These are phyloP conservation scores for Hypoxylon sp. DNA, from an alignment of 2,329 filamentous ascomycete genomes.

Conservation along the genomic window DNA sequence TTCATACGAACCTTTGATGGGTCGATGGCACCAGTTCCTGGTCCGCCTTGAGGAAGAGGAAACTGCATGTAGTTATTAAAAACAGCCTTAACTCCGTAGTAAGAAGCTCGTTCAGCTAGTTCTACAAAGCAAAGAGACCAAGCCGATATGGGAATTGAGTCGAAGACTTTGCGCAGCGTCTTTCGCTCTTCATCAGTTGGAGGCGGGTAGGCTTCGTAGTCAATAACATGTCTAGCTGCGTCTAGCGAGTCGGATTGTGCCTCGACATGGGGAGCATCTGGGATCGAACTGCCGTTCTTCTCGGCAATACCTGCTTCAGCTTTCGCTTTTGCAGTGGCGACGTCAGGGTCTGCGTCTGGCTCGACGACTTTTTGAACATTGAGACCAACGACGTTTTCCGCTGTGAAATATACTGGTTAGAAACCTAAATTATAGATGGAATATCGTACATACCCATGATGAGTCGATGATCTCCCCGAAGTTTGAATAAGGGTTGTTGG, in stretches of 20 bases:
- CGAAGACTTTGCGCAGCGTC: conserved; percentile 63
- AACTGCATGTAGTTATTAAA: conserved; percentile 71
- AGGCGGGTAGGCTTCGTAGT: conserved; percentile 52
- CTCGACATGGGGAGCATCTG: conserved; percentile 22
- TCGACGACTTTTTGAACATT: conserved; percentile 40
- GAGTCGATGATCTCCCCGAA: conserved; percentile 2
- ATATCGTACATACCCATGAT: conserved; percentile 35
- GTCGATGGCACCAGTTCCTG: conserved; percentile 55
- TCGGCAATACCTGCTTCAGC: not conserved
- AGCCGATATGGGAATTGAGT: conserved; percentile 60
- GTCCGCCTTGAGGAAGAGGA: conserved; percentile 61
- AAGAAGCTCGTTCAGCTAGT: conserved; percentile 67
- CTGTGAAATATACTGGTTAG: conserved; percentile 14
- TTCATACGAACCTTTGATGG: conserved; percentile 8
- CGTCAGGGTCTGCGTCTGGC: conserved; percentile 33
- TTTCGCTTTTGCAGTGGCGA: conserved; percentile 2
- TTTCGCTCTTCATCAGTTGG: conserved; percentile 64
- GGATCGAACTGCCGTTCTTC: not conserved
- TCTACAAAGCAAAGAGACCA: conserved; percentile 66
- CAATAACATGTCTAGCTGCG: conserved; percentile 33
- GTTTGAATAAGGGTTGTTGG: conserved; percentile 1
- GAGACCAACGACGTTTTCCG: conserved; percentile 42
- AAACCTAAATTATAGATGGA: not conserved
- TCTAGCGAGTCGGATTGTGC: conserved; percentile 36
- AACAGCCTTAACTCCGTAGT: conserved; percentile 65